Percentiles rank a stretch among this genome's conserved stretches.
Evolutionary conservation across 2,329 filamentous ascomycete genomes (phyloP).

Genomic region (Capronia epimyces): DNA sequence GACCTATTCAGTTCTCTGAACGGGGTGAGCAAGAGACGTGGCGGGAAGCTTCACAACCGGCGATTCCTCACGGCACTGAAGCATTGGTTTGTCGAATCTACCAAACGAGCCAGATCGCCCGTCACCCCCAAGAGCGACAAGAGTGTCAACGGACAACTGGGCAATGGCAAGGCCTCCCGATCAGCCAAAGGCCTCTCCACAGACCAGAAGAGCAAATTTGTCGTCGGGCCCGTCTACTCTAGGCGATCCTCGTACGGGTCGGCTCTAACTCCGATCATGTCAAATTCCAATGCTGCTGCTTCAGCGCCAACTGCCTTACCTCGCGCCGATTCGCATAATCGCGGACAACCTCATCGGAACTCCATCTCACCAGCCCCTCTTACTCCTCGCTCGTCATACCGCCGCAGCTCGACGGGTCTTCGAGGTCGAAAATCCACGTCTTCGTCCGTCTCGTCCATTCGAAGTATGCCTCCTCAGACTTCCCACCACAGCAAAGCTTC

Average conservation of each 20-base stretch:
- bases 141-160: conserved; percentile 13
- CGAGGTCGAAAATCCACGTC: conserved; percentile 93
- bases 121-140: conserved; percentile 22
- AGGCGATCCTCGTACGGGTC: conserved; percentile 23
- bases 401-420: conserved; percentile 75
- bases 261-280: conserved; percentile 22
- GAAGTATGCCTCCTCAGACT: conserved; percentile 83
- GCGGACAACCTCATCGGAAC: conserved; percentile 48
- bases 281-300: conserved; percentile 14
- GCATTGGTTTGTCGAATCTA: conserved; percentile 66
- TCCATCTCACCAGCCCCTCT: conserved; percentile 81
- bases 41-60: conserved; percentile 22
- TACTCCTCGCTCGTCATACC: conserved; percentile 80
- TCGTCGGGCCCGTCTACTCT: background rate
- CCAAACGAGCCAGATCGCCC: conserved; percentile 58
- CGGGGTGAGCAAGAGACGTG: conserved; percentile 45
- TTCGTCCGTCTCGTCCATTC: conserved; percentile 86
- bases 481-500: conserved; percentile 83
- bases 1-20: conserved; percentile 54
- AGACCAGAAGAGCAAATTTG: conserved; percentile 7
- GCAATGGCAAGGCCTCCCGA: conserved; percentile 5
- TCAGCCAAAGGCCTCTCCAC: background rate
- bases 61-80: conserved; percentile 56
- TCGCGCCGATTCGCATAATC: conserved; percentile 14
- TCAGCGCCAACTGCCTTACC: conserved; percentile 24